Percentiles rank a stretch among this genome's conserved stretches.
phyloP scores from a whole-genome alignment of 768 basidiomycete genomes.

The Auriculariales sp. region DNA sequence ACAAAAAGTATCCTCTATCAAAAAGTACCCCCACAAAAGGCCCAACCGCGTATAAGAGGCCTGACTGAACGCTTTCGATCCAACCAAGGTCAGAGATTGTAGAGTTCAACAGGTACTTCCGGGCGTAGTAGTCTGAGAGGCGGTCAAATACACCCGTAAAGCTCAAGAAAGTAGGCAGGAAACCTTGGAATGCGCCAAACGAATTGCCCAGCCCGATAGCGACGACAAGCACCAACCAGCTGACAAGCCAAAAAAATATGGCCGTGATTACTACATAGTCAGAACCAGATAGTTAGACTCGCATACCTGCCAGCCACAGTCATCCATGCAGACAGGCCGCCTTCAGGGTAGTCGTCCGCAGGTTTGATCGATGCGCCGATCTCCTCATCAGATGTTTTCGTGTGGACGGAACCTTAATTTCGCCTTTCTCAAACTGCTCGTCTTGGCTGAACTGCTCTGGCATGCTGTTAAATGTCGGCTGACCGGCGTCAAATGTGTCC shows the following conservation, averaged over 20 bases:
- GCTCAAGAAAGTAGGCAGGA: too few species aligned
- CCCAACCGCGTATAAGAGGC: constrained; percentile 29
- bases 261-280: background rate
- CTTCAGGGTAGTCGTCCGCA: background rate
- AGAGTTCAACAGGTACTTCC: constrained; percentile 20
- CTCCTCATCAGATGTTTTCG: too few species aligned
- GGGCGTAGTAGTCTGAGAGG: constrained; percentile 23
- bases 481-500: too few species aligned
- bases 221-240: background rate
- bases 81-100: constrained; percentile 12
- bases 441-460: too few species aligned
- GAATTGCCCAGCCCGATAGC: constrained; percentile 29
- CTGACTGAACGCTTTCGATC: constrained; percentile 37
- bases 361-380: too few species aligned
- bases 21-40: constrained; percentile 32
- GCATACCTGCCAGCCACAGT: background rate
- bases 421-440: too few species aligned
- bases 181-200: constrained; percentile 33
- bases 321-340: background rate
- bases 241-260: background rate
- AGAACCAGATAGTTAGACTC: background rate
- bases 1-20: constrained; percentile 39
- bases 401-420: too few species aligned
- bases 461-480: too few species aligned
- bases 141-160: constrained; percentile 1